phyloP scores from a whole-genome alignment of 2,329 filamentous ascomycete species.

The Colletotrichum truncatum region DNA sequence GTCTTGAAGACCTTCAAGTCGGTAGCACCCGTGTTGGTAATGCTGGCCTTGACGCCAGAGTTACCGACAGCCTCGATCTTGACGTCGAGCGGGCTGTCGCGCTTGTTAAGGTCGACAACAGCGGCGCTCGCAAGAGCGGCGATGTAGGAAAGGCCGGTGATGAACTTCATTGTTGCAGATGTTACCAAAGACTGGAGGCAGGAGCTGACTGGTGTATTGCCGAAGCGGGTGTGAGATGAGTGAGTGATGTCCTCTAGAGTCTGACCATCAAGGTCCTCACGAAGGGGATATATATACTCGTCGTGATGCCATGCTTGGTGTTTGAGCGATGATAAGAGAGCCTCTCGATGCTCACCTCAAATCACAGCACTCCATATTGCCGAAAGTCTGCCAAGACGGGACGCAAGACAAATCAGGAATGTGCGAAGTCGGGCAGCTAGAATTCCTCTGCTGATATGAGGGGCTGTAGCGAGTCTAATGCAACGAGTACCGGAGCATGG shows the following conservation, averaged over 20 bases:
- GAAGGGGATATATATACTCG: slow-evolving; percentile 4
- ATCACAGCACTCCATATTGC: background rate
- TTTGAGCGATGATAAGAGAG: background rate
- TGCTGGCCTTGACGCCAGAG: slow-evolving; percentile 60
- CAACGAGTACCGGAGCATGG: background rate
- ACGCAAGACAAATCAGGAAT: slow-evolving; percentile 9
- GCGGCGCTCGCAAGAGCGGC: slow-evolving; percentile 46
- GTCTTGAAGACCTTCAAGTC: slow-evolving; percentile 62
- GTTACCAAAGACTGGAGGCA: background rate
- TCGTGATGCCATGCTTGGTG: background rate
- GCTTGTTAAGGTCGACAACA: slow-evolving; percentile 43
- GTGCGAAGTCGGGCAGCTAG: background rate
- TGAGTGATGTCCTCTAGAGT: background rate
- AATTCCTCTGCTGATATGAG: background rate
- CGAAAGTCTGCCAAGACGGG: slow-evolving; percentile 8
- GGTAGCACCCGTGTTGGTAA: slow-evolving; percentile 61
- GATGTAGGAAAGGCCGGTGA: slow-evolving; percentile 44
- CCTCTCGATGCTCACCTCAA: background rate
- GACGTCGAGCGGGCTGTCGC: slow-evolving; percentile 52
- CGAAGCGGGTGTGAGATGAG: slow-evolving; percentile 4
- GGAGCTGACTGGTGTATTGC: background rate
- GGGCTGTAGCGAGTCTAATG: background rate
- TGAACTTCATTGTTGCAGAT: slow-evolving; percentile 48
- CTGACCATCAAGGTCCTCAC: background rate
- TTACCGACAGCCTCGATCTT: slow-evolving; percentile 59